Evolutionary conservation across 345 rosid species (phyloP), one percentile per base, ranked within the genome.

Genomic region (Syzygium aqueum): DNA sequence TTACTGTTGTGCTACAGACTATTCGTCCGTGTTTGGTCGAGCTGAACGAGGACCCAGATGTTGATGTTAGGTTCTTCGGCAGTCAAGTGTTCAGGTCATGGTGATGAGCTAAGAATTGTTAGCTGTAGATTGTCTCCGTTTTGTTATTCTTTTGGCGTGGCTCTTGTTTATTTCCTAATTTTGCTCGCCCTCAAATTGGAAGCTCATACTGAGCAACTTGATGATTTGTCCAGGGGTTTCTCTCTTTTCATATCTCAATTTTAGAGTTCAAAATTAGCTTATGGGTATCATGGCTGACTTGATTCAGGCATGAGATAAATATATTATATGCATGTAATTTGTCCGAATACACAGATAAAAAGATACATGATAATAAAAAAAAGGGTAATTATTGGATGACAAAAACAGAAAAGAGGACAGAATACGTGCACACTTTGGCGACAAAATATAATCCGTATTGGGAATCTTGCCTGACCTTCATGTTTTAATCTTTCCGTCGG

Each of bases 21-120:
- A 91, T 95, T 28, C 94, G 95, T 37, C 95, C 97, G 12, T 92
- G 96, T 88, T 88, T 95, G 92, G 95, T 92, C 54, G 95, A 95
- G 89, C 90, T 95, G 84, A 90, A 91, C 12, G 97, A 95, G 93
- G 96, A 94, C 86, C 97, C 97, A 7, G 97, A 95, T 86, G 97
- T 95, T 27, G 96, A 95, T 89, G 97, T 95, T 40, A 91, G 97
- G 85, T 95, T 94, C 89, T 95, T 91, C 61, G 95, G 96, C 8
- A 88, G 84, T 80, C 94, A 8, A 91, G 87, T 51, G 95, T 90
- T 85, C 95, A 93, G 89, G 92, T 93, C 67, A 93, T 91, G 96
- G 92, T 94, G 94, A 93, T 96, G 80, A 85, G 87, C 88, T 93
- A 93, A 91, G 85, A 85, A 49, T 9, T 12, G 43, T 65, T n/a